A percentile compares a stretch with the other conserved stretches of the same genome.
Evolutionary conservation across 768 basidiomycete genomes (phyloP).

Genomic region (Agrocybe chaxingu): DNA sequence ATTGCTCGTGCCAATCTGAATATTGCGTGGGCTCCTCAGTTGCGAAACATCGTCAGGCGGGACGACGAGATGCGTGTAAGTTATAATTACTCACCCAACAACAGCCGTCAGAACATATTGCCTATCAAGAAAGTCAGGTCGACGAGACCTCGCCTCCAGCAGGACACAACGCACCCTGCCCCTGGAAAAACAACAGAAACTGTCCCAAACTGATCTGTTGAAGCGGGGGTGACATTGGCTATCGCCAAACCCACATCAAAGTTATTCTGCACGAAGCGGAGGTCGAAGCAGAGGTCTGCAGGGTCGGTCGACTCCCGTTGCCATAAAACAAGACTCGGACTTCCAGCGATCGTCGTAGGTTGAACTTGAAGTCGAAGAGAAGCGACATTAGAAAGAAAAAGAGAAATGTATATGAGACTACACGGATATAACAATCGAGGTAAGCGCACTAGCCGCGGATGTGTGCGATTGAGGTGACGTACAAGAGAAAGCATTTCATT

Average conservation of each 20-base stretch:
- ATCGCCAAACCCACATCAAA: conserved; percentile 14
- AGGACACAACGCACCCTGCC: conserved; percentile 12
- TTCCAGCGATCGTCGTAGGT: conserved; percentile 6
- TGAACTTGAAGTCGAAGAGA: conserved; percentile 11
- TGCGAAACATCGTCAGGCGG: background rate
- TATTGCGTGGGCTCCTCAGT: conserved; percentile 14
- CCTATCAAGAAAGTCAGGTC: conserved; percentile 4
- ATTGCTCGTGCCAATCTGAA: conserved; percentile 15
- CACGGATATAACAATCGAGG: background rate
- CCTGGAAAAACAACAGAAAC: conserved; percentile 11
- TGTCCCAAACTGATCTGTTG: conserved; percentile 5
- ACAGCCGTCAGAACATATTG: conserved; percentile 15
- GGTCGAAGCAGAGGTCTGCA: conserved; percentile 6
- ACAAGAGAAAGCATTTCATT: conserved; percentile 14
- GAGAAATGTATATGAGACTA: conserved; percentile 4
- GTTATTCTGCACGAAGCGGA: conserved; percentile 10
- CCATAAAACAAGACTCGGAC: conserved; percentile 12
- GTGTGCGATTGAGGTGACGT: background rate
- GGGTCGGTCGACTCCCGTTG: background rate
- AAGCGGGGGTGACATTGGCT: conserved; percentile 8
- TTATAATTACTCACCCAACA: conserved; percentile 11
- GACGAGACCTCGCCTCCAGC: background rate
- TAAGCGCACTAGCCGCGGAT: too few relatives aligned
- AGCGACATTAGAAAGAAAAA: conserved; percentile 3
- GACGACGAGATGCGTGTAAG: background rate